Base-by-base conservation (phyloP, 305 asterid species). In the Nicotiana rustica region DNA sequence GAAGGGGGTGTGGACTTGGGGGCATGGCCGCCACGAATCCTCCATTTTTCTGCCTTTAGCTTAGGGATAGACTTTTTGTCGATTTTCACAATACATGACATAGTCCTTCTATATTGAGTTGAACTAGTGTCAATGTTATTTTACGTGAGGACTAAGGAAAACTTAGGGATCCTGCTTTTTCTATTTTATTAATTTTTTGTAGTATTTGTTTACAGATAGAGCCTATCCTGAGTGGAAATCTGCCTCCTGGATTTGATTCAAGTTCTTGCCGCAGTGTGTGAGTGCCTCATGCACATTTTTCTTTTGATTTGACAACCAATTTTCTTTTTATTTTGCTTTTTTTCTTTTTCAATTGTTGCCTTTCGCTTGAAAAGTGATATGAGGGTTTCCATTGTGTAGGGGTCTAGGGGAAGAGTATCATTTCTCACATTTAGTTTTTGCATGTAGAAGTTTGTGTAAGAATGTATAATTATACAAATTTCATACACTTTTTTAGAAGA, bases 251-350 rank as follows among this genome's bases (percentile, higher is more conserved):
- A 55, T 95, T 92, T 77, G 98, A 95, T 90, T 89, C 98, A 87
- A 91, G 86, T 86, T 88, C 97, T 85, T 93, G 98, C 93, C 97
- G 99, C 91, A 91, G 98, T 81, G 99, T 95, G 98, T 95, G 92
- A 91, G 97, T 92, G 85, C 79, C 84, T 81, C 82, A 60, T 65
- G 77, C 81, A 73, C 61, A 64, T 78, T 73, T 70, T 35, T 64
- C 17, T 81, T 80, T 36, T 68, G 77, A 62, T 79, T 47, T 8
- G 36, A 71, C 60, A n/a, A 61, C 57, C 64, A 15, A 12, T 67
- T 59, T 62, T 44, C 25, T 55, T 79, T 78, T 55, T 18, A 13
- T 19, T 31, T 25, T 56, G 0, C 9, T 36, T 15, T n/a, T 35
- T 60, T 62, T 62, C 10, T 52, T 56, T 41, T 49, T 68, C 67